Percentiles rank a stretch among this genome's conserved stretches.
These are phyloP conservation scores for Xylaria acuta DNA, from an alignment of 495 filamentous ascomycete species.

Conservation along the genomic window DNA sequence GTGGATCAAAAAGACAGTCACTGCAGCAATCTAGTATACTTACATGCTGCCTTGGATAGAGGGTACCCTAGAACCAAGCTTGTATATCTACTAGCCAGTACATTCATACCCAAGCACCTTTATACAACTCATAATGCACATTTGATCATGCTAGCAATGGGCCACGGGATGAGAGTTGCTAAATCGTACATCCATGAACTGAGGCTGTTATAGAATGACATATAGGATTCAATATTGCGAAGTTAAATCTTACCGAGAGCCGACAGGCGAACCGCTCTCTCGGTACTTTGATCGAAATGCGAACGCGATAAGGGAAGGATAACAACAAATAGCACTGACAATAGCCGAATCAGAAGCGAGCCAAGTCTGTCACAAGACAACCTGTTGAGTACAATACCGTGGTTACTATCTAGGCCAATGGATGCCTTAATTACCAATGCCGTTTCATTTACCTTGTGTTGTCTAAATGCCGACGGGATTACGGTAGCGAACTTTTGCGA, in stretches of 20 bases:
- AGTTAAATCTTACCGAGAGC: neutral
- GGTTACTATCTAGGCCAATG: neutral
- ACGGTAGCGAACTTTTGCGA: neutral
- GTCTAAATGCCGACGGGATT: neutral
- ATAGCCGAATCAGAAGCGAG: neutral
- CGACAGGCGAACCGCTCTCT: neutral
- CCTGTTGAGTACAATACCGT: neutral
- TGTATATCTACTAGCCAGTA: slow-evolving; percentile 22
- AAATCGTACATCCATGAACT: neutral
- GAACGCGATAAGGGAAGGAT: neutral
- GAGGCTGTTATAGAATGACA: neutral
- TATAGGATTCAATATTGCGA: neutral
- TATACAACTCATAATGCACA: slow-evolving; percentile 18
- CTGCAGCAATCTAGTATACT: neutral
- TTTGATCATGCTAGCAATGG: neutral
- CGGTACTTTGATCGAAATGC: neutral
- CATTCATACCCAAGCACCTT: slow-evolving; percentile 8
- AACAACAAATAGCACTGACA: neutral
- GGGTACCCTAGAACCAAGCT: slow-evolving; percentile 1
- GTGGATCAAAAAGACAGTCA: neutral
- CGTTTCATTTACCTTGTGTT: neutral
- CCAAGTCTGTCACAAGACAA: neutral
- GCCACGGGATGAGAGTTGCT: neutral
- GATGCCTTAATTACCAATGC: neutral
- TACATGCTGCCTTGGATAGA: neutral